Evolutionary conservation across 1,284 basidiomycete species (phyloP).

Genomic region (Irpex sp.): DNA sequence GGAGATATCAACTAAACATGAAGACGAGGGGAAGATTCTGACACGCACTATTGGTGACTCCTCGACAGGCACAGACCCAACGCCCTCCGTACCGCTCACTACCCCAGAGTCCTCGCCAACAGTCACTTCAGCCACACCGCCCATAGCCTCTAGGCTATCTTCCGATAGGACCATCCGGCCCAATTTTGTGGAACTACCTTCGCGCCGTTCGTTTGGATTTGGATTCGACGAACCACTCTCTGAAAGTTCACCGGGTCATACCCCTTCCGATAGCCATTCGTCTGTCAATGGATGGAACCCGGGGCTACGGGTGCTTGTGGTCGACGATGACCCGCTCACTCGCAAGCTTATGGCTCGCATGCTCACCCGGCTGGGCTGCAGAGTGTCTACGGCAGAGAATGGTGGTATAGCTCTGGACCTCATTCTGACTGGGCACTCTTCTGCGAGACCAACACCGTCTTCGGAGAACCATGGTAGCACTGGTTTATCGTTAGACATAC

Average conservation of each 20-base stretch:
- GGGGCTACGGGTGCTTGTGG: constrained; percentile 62
- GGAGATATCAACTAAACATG: constrained; percentile 49
- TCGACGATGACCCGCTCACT: constrained; percentile 79
- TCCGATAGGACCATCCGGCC: constrained; percentile 4
- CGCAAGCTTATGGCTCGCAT: constrained; percentile 81
- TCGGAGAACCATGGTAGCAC: constrained; percentile 25
- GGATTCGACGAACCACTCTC: constrained; percentile 19
- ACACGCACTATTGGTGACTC: constrained; percentile 45
- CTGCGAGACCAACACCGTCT: constrained; percentile 25
- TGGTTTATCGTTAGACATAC: constrained; percentile 19
- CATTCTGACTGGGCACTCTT: constrained; percentile 42
- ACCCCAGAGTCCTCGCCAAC: constrained; percentile 15
- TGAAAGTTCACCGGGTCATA: constrained; percentile 6
- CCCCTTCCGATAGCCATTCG: constrained; percentile 5
- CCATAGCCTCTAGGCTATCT: not conserved
- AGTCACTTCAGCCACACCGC: constrained; percentile 7
- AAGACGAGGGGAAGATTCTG: constrained; percentile 37
- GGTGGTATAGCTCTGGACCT: constrained; percentile 78
- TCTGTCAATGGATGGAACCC: constrained; percentile 32
- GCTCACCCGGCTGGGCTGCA: constrained; percentile 75
- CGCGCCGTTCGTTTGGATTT: constrained; percentile 8
- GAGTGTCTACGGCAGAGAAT: constrained; percentile 82
- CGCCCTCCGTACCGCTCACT: constrained; percentile 4
- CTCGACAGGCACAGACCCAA: constrained; percentile 38
- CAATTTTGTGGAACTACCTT: not conserved